phyloP scores from a whole-genome alignment of 495 filamentous ascomycete species.

The Trichocladium uniseriatum region DNA sequence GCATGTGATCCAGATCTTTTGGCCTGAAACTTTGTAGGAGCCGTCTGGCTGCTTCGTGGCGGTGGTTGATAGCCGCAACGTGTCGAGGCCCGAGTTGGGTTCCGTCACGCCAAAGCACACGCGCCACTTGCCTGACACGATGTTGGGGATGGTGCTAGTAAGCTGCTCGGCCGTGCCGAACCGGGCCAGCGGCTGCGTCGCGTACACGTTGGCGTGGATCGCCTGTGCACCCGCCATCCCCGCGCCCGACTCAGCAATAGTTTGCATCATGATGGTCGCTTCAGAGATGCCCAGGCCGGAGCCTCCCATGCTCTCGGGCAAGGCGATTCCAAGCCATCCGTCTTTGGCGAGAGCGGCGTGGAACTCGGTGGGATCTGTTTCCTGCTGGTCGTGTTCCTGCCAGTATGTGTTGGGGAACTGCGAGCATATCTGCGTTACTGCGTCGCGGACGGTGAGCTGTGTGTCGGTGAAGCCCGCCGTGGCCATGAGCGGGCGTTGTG shows the following conservation, averaged over 20 bases:
- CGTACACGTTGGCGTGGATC: slow-evolving; percentile 68
- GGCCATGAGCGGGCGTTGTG: slow-evolving; percentile 50
- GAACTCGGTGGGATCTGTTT: slow-evolving; percentile 61
- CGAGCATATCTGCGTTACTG: slow-evolving; percentile 57
- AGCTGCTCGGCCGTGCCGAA: slow-evolving; percentile 56
- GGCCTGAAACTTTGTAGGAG: slow-evolving; percentile 55
- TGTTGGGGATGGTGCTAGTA: slow-evolving; percentile 52
- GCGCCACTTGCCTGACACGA: slow-evolving; percentile 59
- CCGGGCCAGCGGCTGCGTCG: slow-evolving; percentile 64
- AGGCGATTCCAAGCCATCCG: slow-evolving; percentile 75
- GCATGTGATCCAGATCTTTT: slow-evolving; percentile 79
- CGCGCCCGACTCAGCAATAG: slow-evolving; percentile 66
- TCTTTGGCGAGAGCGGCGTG: slow-evolving; percentile 66
- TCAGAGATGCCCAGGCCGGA: slow-evolving; percentile 70
- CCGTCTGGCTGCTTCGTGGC: slow-evolving; percentile 44
- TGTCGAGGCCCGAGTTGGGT: slow-evolving; percentile 66
- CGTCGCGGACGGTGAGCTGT: slow-evolving; percentile 62
- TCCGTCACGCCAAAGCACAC: slow-evolving; percentile 61
- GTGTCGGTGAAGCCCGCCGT: slow-evolving; percentile 61
- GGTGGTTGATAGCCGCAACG: slow-evolving; percentile 54
- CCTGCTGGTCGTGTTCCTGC: slow-evolving; percentile 57
- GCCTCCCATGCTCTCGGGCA: slow-evolving; percentile 63
- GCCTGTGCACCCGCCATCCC: slow-evolving; percentile 71
- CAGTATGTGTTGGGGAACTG: slow-evolving; percentile 58
- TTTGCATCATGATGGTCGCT: slow-evolving; percentile 80